Percentiles rank a stretch among this genome's conserved stretches.
These are phyloP conservation scores for Lasiodiplodia hormozganensis DNA, from an alignment of 2,329 filamentous ascomycete genomes.

Conservation along the genomic window DNA sequence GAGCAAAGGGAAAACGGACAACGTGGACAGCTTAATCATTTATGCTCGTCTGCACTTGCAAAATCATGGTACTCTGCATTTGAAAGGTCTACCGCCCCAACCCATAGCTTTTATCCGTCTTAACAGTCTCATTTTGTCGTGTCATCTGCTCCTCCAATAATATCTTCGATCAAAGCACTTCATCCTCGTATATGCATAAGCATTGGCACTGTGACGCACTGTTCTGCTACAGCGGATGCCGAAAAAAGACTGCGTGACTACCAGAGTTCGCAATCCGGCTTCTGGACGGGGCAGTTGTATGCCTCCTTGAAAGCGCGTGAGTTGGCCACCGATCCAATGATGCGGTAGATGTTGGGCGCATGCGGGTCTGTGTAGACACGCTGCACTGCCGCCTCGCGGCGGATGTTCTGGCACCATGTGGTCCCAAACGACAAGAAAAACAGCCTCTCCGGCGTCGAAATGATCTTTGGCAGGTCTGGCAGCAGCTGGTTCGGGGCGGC, in stretches of 20 bases:
- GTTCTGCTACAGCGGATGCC: no score
- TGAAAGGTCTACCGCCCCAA: no score
- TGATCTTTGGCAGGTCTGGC: constrained; percentile 40
- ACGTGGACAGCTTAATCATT: no score
- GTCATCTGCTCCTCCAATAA: no score
- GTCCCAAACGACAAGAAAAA: constrained; percentile 73
- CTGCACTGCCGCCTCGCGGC: constrained; percentile 63
- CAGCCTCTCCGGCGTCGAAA: constrained; percentile 68
- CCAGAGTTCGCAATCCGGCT: constrained; percentile 75
- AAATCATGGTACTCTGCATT: no score
- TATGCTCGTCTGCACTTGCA: no score
- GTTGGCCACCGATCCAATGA: constrained; percentile 69
- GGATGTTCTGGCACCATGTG: constrained; percentile 71
- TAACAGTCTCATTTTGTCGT: no score
- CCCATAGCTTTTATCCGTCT: no score
- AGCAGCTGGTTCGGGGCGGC: constrained; percentile 53
- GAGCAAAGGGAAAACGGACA: no score
- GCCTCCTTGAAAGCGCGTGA: constrained; percentile 71
- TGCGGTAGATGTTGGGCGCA: constrained; percentile 66
- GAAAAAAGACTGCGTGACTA: constrained; percentile 44
- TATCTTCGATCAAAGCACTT: no score
- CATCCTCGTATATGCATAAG: no score
- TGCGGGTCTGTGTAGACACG: constrained; percentile 70
- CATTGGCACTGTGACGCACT: no score
- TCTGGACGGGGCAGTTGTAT: constrained; percentile 69